A percentile compares a stretch with the other conserved stretches of the same genome.
phyloP scores from a whole-genome alignment of 768 basidiomycete species.

The Crassisporium funariophilum region DNA sequence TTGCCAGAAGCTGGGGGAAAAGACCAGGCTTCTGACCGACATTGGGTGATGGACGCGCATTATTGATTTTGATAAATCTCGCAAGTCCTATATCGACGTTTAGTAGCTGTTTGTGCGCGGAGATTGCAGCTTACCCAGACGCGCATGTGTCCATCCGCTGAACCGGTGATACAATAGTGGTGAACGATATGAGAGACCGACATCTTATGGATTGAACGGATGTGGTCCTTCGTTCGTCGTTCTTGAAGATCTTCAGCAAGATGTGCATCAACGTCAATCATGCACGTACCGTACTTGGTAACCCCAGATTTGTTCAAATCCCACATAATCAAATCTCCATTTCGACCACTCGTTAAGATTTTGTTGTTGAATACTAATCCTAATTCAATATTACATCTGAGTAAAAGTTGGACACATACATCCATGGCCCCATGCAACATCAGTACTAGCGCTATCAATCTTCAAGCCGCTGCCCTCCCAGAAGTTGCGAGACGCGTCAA shows the following conservation, averaged over 20 bases:
- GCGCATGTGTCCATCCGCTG: slow-evolving; percentile 78
- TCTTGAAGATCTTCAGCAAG: slow-evolving; percentile 40
- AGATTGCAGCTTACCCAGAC: slow-evolving; percentile 61
- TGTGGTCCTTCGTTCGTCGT: slow-evolving; percentile 66
- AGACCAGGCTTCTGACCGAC: slow-evolving; percentile 66
- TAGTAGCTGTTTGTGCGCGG: neutral
- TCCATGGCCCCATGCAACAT: slow-evolving; percentile 79
- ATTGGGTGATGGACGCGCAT: slow-evolving; percentile 73
- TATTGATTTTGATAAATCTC: slow-evolving; percentile 67
- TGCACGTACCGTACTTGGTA: slow-evolving; percentile 66
- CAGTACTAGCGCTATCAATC: slow-evolving; percentile 76
- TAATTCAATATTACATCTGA: slow-evolving; percentile 10
- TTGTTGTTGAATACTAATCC: slow-evolving; percentile 67
- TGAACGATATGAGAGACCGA: slow-evolving; percentile 68
- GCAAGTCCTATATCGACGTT: slow-evolving; percentile 56
- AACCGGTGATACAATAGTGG: slow-evolving; percentile 77
- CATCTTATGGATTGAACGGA: slow-evolving; percentile 70
- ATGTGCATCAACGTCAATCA: neutral
- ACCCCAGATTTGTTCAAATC: slow-evolving; percentile 67
- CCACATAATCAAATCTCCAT: slow-evolving; percentile 86
- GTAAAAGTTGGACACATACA: slow-evolving; percentile 40
- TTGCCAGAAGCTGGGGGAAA: slow-evolving; percentile 65
- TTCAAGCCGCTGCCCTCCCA: slow-evolving; percentile 82
- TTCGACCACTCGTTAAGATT: slow-evolving; percentile 77
- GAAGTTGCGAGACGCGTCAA: slow-evolving; percentile 75